Evolutionary conservation across 768 basidiomycete species (phyloP).

Genomic region (Amanita pallidorosea): DNA sequence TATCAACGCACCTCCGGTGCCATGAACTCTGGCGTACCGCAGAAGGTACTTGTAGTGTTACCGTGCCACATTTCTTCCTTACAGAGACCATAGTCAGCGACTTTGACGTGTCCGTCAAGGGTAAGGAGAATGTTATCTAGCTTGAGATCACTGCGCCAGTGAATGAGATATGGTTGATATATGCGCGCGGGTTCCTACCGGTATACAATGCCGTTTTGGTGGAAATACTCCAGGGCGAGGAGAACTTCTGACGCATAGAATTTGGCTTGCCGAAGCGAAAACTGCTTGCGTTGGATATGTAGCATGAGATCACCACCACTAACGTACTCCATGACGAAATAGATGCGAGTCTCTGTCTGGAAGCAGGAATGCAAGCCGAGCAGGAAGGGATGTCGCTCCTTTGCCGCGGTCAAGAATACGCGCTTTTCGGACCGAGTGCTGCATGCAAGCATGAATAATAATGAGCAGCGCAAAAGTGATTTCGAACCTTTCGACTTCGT

Average conservation of each 20-base stretch:
- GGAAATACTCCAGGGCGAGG: conserved; percentile 95
- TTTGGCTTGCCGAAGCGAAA: conserved; percentile 96
- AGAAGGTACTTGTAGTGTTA: conserved; percentile 95
- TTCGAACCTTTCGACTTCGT: conserved; percentile 93
- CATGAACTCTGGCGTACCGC: conserved; percentile 99
- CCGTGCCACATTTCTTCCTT: conserved; percentile 99
- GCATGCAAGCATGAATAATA: conserved; percentile 9
- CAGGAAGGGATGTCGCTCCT: conserved; percentile 94
- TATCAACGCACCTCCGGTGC: conserved; percentile 75
- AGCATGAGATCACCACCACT: conserved; percentile 99
- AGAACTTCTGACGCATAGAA: conserved; percentile 98
- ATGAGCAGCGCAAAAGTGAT: not conserved
- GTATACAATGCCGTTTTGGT: conserved; percentile 97
- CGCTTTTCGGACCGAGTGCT: conserved; percentile 99
- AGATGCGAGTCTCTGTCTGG: conserved; percentile 98
- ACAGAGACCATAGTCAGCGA: conserved; percentile 97
- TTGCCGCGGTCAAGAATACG: conserved; percentile 94
- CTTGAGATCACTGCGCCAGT: conserved; percentile 71
- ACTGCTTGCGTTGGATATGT: conserved; percentile 98
- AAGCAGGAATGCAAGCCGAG: conserved; percentile 97
- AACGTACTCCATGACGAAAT: conserved; percentile 99
- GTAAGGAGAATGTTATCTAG: conserved; percentile 97
- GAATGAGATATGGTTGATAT: conserved; percentile 1
- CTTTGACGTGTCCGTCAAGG: conserved; percentile 95
- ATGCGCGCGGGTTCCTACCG: conserved; percentile 40